Base-by-base conservation (phyloP, 352 stramenopile species). In the Phytopythium helicoides region DNA sequence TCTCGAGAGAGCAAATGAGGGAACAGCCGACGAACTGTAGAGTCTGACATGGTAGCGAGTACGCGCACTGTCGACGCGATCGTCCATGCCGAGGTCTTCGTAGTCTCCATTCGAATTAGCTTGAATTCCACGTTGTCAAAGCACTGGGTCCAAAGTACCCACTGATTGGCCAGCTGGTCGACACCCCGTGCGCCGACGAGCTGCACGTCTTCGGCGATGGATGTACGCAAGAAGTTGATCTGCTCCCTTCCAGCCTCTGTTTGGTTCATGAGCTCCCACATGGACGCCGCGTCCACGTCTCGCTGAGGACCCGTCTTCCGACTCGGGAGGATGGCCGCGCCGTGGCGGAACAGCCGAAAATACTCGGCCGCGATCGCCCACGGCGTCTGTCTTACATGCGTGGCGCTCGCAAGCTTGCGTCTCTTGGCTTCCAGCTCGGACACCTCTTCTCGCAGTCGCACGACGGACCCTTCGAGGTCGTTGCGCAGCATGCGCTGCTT, bases 331-430 rank as follows among this genome's bases (percentile, higher is more conserved):
- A 47, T 18, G 22, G 19, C 21, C 8, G 41, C 41, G 19, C 60
- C 60, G 22, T 58, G 46, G 15, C 36, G 56, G 26, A 70, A 70
- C 21, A 63, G 42, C n/a, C 60, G 57, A n/a, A 66, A 66, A 15
- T 66, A 70, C 35, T 70, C 48, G 3, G 38, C 49, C 10, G 62
- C 58, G 3, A 66, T 23, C 19, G 36, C 31, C 34, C 33, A 52
- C 23, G 36, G 37, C 22, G 28, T 63, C 21, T 33, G 18, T 34
- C 54, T 59, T 19, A 28, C 31, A 16, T 22, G 35, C 44, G 15
- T 8, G 7, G 14, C 6, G 44, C 36, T n/a, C n/a, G 44, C 11
- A 6, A 36, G 28, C 44, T 62, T 39, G 47, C 1, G 1, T 59
- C 45, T 49, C 34, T 60, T 51, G 21, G 35, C 50, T 28, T 70